Percentiles rank a stretch among this genome's conserved stretches.
Conservation (phyloP, 1,284 basidiomycete genomes). For the Cryptococcus depauperatus region DNA sequence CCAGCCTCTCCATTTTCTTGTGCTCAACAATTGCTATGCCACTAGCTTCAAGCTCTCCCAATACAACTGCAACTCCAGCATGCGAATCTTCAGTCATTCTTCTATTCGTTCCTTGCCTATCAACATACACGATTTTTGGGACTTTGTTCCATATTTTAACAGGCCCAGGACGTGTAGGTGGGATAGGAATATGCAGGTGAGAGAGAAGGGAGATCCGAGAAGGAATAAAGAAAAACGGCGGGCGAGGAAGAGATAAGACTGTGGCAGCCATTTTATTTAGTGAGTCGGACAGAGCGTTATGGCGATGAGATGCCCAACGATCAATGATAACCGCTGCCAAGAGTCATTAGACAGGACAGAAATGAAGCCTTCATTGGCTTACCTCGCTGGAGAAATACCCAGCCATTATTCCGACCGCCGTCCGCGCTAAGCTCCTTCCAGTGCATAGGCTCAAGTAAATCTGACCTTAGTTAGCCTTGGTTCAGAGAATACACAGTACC, state of each 20-base stretch:
- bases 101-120: conserved; percentile 22
- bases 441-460: conserved; percentile 8
- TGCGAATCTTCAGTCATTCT: conserved; percentile 14
- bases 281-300: conserved; percentile 15
- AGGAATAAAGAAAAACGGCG: conserved; percentile 17
- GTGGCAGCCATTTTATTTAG: conserved; percentile 31
- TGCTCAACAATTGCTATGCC: conserved; percentile 12
- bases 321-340: conserved; percentile 27
- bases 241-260: conserved; percentile 17
- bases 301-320: conserved; percentile 24
- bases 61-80: conserved; percentile 9
- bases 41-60: conserved; percentile 10
- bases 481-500: conserved; percentile 5
- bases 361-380: conserved; percentile 7
- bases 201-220: conserved; percentile 11
- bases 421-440: conserved; percentile 9
- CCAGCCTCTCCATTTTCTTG: conserved; percentile 15
- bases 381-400: conserved; percentile 18
- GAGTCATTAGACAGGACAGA: background rate
- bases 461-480: background rate
- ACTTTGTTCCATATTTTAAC: background rate
- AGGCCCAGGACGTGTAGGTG: conserved; percentile 1
- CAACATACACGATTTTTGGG: conserved; percentile 27
- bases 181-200: conserved; percentile 1
- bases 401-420: conserved; percentile 1